Percentiles rank a stretch among this genome's conserved stretches.
phyloP scores from a whole-genome alignment of 129 eudicot species.

The Chrysanthemum seticuspe region DNA sequence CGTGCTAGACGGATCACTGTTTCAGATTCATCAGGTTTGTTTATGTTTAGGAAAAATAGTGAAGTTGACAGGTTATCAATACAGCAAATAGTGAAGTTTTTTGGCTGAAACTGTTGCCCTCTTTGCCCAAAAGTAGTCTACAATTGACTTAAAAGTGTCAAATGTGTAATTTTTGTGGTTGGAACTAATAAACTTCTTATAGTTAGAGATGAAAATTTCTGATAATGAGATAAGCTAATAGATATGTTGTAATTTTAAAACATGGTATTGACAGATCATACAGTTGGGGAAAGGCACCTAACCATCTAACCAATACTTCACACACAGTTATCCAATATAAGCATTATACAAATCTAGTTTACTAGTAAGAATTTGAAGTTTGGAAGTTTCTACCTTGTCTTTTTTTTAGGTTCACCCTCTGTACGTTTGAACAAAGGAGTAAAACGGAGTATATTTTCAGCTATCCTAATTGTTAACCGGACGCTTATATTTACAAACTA shows the following conservation, averaged over 20 bases:
- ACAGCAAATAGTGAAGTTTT: too few species aligned
- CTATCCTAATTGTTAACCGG: neutral
- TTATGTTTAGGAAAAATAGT: too few species aligned
- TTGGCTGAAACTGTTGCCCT: too few species aligned
- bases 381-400: neutral
- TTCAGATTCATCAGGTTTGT: too few species aligned
- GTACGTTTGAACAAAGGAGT: conserved; percentile 9
- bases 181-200: neutral
- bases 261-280: conserved; percentile 1
- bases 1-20: too few species aligned
- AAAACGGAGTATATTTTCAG: neutral
- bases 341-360: neutral
- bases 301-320: neutral
- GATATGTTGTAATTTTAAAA: neutral
- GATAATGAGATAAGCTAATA: conserved; percentile 1
- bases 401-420: neutral
- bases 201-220: conserved; percentile 1
- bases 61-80: too few species aligned
- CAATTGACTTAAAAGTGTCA: too few species aligned
- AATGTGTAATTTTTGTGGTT: neutral
- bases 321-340: neutral
- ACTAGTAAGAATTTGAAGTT: neutral
- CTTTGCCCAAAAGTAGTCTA: too few species aligned
- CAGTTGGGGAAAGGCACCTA: neutral
- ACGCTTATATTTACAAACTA: conserved; percentile 1